phyloP scores from a whole-genome alignment of 164 flowering plant species.

The Brasenia schreberi region DNA sequence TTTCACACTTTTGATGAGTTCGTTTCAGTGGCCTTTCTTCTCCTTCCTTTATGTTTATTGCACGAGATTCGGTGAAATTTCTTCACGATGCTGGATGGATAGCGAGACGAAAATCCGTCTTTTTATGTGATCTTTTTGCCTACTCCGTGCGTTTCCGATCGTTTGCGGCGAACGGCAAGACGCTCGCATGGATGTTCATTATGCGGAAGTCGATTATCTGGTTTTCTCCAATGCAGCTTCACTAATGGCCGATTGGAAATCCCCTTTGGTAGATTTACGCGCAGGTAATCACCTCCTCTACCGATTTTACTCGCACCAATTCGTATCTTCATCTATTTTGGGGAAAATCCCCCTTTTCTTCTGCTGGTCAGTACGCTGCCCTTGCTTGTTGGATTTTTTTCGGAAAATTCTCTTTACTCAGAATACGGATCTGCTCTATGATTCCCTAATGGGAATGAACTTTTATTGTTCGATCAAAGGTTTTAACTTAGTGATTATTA shows the following conservation, averaged over 20 bases:
- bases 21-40: too few relatives aligned
- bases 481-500: too few relatives aligned
- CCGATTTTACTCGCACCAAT: constrained; percentile 69
- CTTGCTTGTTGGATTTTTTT: too few relatives aligned
- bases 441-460: too few relatives aligned
- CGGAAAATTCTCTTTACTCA: too few relatives aligned
- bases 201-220: constrained; percentile 83
- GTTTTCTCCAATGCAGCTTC: constrained; percentile 93
- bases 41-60: too few relatives aligned
- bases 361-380: constrained; percentile 40
- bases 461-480: too few relatives aligned
- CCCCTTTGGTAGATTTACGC: constrained; percentile 70
- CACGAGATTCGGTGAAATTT: too few relatives aligned
- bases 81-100: neutral
- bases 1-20: too few relatives aligned
- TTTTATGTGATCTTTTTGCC: constrained; percentile 43
- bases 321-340: constrained; percentile 63
- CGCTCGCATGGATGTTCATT: constrained; percentile 78
- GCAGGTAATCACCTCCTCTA: constrained; percentile 79
- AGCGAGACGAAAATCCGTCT: constrained; percentile 13
- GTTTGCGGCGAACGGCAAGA: constrained; percentile 96
- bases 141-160: constrained; percentile 45
- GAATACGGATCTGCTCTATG: too few relatives aligned
- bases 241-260: constrained; percentile 50
- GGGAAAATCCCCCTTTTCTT: constrained; percentile 87